Evolutionary conservation across 2,329 filamentous ascomycete genomes (phyloP).

Genomic region (Apiospora rasikravindrae): DNA sequence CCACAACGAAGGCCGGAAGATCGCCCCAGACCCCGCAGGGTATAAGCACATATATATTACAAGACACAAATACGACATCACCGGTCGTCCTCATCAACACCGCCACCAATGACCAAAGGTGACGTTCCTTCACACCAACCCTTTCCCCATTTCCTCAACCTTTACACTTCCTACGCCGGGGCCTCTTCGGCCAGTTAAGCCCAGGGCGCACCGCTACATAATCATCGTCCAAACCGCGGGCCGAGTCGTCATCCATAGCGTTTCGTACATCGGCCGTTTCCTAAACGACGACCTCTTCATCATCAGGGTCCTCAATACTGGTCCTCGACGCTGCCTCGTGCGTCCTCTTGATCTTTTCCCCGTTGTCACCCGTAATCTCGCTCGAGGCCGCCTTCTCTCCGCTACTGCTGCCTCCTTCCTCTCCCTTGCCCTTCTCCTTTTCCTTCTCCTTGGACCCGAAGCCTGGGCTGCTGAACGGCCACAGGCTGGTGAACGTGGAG

Average conservation of each 20-base stretch:
- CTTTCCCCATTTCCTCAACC: not conserved
- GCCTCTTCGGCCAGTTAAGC: not conserved
- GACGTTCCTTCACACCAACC: not conserved
- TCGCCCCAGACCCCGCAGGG: not conserved
- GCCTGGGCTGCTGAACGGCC: slow-evolving; percentile 59
- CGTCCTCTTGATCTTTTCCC: slow-evolving; percentile 49
- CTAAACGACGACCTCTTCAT: slow-evolving; percentile 44
- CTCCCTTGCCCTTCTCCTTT: slow-evolving; percentile 31
- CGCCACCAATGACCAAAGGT: not conserved
- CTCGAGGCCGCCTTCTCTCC: slow-evolving; percentile 33
- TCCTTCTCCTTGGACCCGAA: slow-evolving; percentile 39
- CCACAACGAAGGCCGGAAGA: not conserved
- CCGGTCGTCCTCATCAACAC: slow-evolving; percentile 7
- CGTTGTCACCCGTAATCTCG: slow-evolving; percentile 46
- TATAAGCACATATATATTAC: slow-evolving; percentile 19
- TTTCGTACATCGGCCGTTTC: slow-evolving; percentile 25
- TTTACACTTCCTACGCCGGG: too few relatives aligned
- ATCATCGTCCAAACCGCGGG: not conserved
- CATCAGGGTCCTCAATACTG: slow-evolving; percentile 65
- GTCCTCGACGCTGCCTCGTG: slow-evolving; percentile 60
- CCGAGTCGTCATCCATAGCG: not conserved
- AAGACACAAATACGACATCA: not conserved
- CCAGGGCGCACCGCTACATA: not conserved
- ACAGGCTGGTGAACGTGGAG: slow-evolving; percentile 56
- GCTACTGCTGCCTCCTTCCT: slow-evolving; percentile 18